phyloP scores from a whole-genome alignment of 345 rosid genomes.

The Noccaea bulbosa region DNA sequence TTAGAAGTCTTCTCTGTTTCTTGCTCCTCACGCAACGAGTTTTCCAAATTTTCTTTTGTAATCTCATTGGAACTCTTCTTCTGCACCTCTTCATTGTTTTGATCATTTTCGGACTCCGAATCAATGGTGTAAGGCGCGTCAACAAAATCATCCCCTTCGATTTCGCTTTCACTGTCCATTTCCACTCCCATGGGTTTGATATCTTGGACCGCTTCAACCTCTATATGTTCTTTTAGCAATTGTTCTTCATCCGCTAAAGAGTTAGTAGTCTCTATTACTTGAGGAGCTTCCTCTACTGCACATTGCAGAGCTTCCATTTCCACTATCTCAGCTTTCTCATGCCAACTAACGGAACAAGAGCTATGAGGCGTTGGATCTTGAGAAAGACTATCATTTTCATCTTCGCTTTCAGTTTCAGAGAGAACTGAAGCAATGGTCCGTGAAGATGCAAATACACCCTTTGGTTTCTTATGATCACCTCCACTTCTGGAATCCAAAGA shows the following conservation, averaged over 20 bases:
- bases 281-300: conserved; percentile 40
- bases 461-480: conserved; percentile 51
- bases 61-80: conserved; percentile 22
- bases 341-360: conserved; percentile 67
- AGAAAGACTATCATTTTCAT: conserved; percentile 48
- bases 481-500: conserved; percentile 71
- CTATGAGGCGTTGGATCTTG: conserved; percentile 48
- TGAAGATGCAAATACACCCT: conserved; percentile 49
- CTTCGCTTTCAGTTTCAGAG: conserved; percentile 46
- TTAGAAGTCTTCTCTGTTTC: conserved; percentile 18
- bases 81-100: conserved; percentile 21
- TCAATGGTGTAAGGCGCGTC: conserved; percentile 96
- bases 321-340: conserved; percentile 74
- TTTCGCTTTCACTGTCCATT: conserved; percentile 56
- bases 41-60: conserved; percentile 22
- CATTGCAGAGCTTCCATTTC: conserved; percentile 44
- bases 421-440: conserved; percentile 55
- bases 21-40: neutral
- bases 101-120: conserved; percentile 65
- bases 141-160: conserved; percentile 73
- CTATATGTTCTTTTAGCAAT: conserved; percentile 45
- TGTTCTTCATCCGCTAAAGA: conserved; percentile 33
- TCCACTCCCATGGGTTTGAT: conserved; percentile 20
- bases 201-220: conserved; percentile 65
- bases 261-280: conserved; percentile 13